phyloP scores from a whole-genome alignment of 345 rosid species.

The Alliaria petiolata region DNA sequence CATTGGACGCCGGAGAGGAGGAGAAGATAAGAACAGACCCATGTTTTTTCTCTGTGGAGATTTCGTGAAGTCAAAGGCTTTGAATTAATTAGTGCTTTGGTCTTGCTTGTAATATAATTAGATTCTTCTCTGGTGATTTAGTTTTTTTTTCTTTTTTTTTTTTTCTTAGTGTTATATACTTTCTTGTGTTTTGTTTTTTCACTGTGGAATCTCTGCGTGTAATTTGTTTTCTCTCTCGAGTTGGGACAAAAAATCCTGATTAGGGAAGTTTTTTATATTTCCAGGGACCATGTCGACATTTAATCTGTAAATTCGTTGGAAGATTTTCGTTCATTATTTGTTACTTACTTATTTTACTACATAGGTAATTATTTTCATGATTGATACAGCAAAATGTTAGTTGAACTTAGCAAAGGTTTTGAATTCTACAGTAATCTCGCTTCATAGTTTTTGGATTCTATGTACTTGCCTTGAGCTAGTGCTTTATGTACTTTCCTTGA shows the following conservation, averaged over 20 bases:
- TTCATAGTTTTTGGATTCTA: too few species aligned
- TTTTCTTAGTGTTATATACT: background rate
- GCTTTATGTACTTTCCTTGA: too few species aligned
- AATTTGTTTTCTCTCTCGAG: slow-evolving; percentile 27
- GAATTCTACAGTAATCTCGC: too few species aligned
- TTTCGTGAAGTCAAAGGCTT: slow-evolving; percentile 33
- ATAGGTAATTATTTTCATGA: too few species aligned
- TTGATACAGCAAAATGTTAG: too few species aligned
- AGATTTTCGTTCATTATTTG: background rate
- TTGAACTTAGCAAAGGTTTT: too few species aligned
- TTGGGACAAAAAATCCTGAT: slow-evolving; percentile 22
- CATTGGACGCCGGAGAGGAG: slow-evolving; percentile 80
- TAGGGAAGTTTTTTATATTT: slow-evolving; percentile 28
- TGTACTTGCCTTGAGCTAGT: too few species aligned
- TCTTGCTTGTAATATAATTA: slow-evolving; percentile 36
- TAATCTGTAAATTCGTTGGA: background rate
- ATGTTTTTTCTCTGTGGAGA: slow-evolving; percentile 11
- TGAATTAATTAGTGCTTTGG: slow-evolving; percentile 22
- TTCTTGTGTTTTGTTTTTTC: background rate
- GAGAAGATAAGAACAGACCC: slow-evolving; percentile 22
- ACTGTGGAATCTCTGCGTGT: slow-evolving; percentile 22
- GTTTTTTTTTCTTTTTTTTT: background rate
- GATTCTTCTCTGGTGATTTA: slow-evolving; percentile 21
- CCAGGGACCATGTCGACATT: slow-evolving; percentile 25
- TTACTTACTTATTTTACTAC: too few species aligned